Evolutionary conservation across 1,284 basidiomycete genomes (phyloP).

Genomic region (Leccinum proliferum): DNA sequence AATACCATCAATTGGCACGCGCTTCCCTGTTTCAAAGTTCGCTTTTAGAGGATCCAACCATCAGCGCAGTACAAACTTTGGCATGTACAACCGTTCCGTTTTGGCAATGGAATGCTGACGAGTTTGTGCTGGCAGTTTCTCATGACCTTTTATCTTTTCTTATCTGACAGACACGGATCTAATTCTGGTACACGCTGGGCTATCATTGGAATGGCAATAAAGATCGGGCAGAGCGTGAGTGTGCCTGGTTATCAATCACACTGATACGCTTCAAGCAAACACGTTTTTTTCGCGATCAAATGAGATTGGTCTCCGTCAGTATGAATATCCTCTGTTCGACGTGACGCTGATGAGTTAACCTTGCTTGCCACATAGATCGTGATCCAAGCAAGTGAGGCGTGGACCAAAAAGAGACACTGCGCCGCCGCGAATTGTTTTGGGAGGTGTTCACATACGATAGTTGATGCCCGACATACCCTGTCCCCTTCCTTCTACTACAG

Average conservation of each 20-base stretch:
- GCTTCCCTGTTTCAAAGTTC: conserved; percentile 68
- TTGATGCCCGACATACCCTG: too few species aligned
- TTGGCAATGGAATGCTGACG: conserved; percentile 10
- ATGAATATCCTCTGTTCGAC: conserved; percentile 6
- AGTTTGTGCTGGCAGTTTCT: conserved; percentile 44
- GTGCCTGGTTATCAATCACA: conserved; percentile 11
- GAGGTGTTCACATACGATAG: conserved; percentile 67
- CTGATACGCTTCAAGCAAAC: conserved; percentile 1
- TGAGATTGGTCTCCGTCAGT: conserved; percentile 73
- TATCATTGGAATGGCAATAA: conserved; percentile 73
- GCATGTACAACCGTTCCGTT: conserved; percentile 35
- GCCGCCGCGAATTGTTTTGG: conserved; percentile 68
- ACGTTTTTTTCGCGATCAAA: conserved; percentile 8
- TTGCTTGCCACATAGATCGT: conserved; percentile 44
- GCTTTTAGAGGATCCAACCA: conserved; percentile 69
- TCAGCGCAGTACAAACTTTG: conserved; percentile 66
- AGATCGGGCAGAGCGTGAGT: conserved; percentile 72
- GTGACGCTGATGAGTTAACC: conserved; percentile 11
- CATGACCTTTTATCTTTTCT: conserved; percentile 74
- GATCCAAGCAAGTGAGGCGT: conserved; percentile 66
- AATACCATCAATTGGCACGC: conserved; percentile 69
- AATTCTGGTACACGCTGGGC: conserved; percentile 71
- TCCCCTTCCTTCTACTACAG: too few species aligned
- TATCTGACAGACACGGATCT: conserved; percentile 67
- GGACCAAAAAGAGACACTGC: conserved; percentile 52